Evolutionary conservation across 1,139 yeast species (phyloP), one percentile per base, ranked within the genome.

Genomic region (Fermentozyma sake): DNA sequence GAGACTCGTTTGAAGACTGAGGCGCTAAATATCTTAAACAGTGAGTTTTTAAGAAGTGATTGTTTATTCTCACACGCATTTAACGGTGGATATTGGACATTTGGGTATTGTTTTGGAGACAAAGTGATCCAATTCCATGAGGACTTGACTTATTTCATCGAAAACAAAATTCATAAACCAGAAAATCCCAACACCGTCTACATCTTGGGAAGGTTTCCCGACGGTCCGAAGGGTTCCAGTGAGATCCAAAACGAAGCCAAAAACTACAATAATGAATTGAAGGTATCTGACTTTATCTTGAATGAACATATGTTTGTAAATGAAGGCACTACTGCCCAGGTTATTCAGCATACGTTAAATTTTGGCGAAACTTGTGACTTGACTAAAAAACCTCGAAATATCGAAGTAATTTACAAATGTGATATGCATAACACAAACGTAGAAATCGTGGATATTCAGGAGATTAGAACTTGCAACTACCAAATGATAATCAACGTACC

Each of bases 291-390:
- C 15, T 55, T 53, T 23, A 26, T 31, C 3, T 30, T 55, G 4
- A 37, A 41, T 18, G 57, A 55, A 18, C 48, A 48, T 19, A 37
- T 41, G 10, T n/a, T n/a, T n/a, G 41, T 37, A 13, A 44, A 42
- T 27, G 43, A 46, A 11, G 29, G 25, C 23, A 30, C 28, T 8
- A 21, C 35, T 3, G 43, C 37, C 18, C 61, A 64, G 33, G 67
- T 66, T 36, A 48, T 80, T 14, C 62, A 70, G 28, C 86, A 82
- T 36, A 54, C 59, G 2, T 53, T 82, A 9, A 60, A 55, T 1
- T 58, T 66, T 33, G 97, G 97, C 2, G 73, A 76, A 4, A 42
- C 67, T 1, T 89, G 97, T 56, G 95, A 84, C 45, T 46, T 82
- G 26, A 84, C 93, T 0, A 70, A 71, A 1, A 55, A 61, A 21